phyloP scores from a whole-genome alignment of 2,329 filamentous ascomycete species.

The Malbranchea zuffiana region DNA sequence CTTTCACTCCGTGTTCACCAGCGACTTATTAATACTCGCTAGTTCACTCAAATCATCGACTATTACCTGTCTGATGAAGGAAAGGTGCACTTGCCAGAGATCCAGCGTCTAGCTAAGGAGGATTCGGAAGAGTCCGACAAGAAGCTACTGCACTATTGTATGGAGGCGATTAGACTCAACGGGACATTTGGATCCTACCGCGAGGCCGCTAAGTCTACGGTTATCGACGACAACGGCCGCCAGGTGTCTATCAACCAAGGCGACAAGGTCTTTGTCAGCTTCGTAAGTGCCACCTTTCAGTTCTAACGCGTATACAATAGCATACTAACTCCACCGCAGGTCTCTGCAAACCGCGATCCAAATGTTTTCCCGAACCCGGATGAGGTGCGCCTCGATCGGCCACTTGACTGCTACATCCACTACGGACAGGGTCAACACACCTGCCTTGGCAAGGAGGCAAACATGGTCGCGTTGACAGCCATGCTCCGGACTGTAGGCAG shows the following conservation, averaged over 20 bases:
- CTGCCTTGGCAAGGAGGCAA: constrained; percentile 36
- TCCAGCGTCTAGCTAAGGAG: constrained; percentile 31
- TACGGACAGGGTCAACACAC: constrained; percentile 41
- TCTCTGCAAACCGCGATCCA: constrained; percentile 28
- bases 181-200: constrained; percentile 49
- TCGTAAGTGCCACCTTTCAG: constrained; percentile 42
- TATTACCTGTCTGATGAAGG: constrained; percentile 36
- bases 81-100: constrained; percentile 33
- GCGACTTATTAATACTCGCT: not conserved
- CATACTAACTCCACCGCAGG: constrained; percentile 41
- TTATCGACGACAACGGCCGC: constrained; percentile 30
- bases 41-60: constrained; percentile 38
- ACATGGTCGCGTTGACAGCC: constrained; percentile 32
- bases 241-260: constrained; percentile 34
- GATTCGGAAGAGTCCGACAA: constrained; percentile 23
- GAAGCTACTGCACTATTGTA: constrained; percentile 19
- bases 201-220: constrained; percentile 31
- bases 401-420: constrained; percentile 31
- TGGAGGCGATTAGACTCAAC: constrained; percentile 20
- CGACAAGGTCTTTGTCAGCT: constrained; percentile 42
- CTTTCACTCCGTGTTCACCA: constrained; percentile 13
- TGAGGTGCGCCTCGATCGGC: constrained; percentile 37
- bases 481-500: constrained; percentile 36
- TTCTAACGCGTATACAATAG: constrained; percentile 27
- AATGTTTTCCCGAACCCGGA: constrained; percentile 29